These are phyloP conservation scores for Yamadazyma taylorii DNA, from an alignment of 1,139 yeast species.

Conservation along the genomic window DNA sequence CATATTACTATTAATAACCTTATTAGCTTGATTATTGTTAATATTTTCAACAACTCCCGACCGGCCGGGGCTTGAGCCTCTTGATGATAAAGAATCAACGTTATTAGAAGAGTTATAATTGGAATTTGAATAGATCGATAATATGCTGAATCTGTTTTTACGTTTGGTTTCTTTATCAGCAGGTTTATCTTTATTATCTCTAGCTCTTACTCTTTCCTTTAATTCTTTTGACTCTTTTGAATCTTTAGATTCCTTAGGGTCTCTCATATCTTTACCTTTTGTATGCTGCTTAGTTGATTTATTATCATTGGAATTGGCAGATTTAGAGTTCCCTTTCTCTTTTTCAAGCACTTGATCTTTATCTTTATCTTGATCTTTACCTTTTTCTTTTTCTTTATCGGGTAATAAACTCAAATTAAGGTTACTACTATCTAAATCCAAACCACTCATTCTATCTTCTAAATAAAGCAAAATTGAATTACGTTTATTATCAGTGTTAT, in stretches of 20 bases:
- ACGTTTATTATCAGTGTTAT: slow-evolving; percentile 30
- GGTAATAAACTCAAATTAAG: slow-evolving; percentile 1
- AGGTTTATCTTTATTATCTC: slow-evolving; percentile 18
- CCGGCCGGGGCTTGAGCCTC: slow-evolving; percentile 13
- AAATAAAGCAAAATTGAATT: slow-evolving; percentile 46
- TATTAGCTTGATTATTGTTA: slow-evolving; percentile 2
- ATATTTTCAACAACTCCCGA: neutral
- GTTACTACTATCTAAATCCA: slow-evolving; percentile 30
- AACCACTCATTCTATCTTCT: slow-evolving; percentile 48
- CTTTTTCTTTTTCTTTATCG: slow-evolving; percentile 7
- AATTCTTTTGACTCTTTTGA: slow-evolving; percentile 1
- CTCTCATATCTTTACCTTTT: neutral
- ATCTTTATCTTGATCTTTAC: neutral
- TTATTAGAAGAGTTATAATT: slow-evolving; percentile 28
- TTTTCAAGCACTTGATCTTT: slow-evolving; percentile 1
- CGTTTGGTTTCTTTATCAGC: slow-evolving; percentile 39
- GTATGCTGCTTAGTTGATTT: neutral
- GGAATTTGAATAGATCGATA: slow-evolving; percentile 49
- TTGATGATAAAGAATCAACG: slow-evolving; percentile 13
- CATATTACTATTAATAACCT: neutral
- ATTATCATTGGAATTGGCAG: too few species aligned
- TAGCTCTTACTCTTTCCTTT: slow-evolving; percentile 1
- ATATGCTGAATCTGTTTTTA: slow-evolving; percentile 51
- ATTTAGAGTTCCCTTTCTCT: neutral
- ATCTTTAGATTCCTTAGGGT: slow-evolving; percentile 11